Base-by-base conservation (phyloP, 768 basidiomycete species). In the Sporobolomyces phaffii region DNA sequence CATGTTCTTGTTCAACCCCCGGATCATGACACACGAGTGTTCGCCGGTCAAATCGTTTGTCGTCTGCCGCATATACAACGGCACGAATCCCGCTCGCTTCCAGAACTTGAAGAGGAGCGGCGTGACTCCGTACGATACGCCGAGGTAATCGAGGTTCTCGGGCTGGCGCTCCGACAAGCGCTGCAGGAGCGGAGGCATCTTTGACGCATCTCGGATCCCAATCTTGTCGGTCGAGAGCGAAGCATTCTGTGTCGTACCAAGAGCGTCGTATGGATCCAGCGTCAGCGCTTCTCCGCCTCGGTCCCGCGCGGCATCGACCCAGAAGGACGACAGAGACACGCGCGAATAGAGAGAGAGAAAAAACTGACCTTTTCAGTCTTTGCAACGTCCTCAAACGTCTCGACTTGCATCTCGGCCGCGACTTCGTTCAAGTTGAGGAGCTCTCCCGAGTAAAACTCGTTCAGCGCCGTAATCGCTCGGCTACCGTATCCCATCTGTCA, bases 401-500 rank as follows among this genome's bases (percentile, higher is more conserved):
- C 81, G 62, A 85, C 85, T 13, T 78, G 62, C 75, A 67, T 77
- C 74, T 80, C 75, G 29, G 68, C 77, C 6, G 80, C 76, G 3
- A 81, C 79, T 77, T 97, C 96, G 72, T 91, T 86, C 24, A 97
- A 77, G 73, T 86, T 89, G 79, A 90, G 87, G 74, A 90, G 86
- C 77, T 98, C 91, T 24, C 94, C 96, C 67, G 86, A 88, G 78
- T 91, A 98, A 79, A 91, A 98, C 18, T 87, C 82, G 74, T 91
- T 90, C 54, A 99, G 81, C 0, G 86, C 85, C 69, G 93, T 83
- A 54, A 99, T 78, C 3, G 96, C 90, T 44, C 91, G 83, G 24
- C 88, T 85, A 8, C 96, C 96, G 75, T 98, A 98, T 15, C 96
- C 94, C 93, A 97, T 98, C 90, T n/a, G n/a, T n/a, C n/a, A n/a